A percentile compares a stretch with the other conserved stretches of the same genome.
phyloP scores from a whole-genome alignment of 345 rosid genomes.

The Brassica rapa region DNA sequence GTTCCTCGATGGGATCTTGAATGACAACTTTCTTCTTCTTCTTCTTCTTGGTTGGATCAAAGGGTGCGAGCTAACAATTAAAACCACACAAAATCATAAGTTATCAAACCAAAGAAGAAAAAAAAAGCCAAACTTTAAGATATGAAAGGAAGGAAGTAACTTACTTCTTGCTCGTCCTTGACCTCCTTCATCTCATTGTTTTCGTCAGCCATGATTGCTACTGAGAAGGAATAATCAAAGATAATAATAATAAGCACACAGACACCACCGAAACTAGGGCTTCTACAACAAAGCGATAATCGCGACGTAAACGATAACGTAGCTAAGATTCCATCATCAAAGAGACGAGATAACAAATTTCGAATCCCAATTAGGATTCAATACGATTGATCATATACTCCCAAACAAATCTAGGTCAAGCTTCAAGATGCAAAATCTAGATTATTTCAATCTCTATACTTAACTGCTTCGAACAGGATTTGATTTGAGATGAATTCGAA shows the following conservation, averaged over 20 bases:
- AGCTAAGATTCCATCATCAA: background rate
- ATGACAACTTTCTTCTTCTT: conserved; percentile 74
- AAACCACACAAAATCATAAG: background rate
- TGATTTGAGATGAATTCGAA: background rate
- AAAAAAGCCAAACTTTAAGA: background rate
- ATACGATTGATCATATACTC: background rate
- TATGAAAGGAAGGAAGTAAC: background rate
- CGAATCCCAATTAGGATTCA: background rate
- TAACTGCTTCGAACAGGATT: background rate
- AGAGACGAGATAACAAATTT: background rate
- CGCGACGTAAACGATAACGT: background rate
- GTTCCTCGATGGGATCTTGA: conserved; percentile 42
- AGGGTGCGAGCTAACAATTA: conserved; percentile 54
- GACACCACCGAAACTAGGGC: background rate
- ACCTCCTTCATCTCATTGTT: conserved; percentile 33
- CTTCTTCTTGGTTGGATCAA: conserved; percentile 84
- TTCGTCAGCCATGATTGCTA: conserved; percentile 44
- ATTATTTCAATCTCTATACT: background rate
- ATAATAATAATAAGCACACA: background rate
- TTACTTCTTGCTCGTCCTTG: conserved; percentile 41
- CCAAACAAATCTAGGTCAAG: background rate
- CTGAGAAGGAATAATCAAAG: background rate
- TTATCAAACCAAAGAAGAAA: background rate
- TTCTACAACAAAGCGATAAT: background rate
- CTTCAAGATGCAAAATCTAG: no score